Evolutionary conservation across 208 protist species (phyloP).

Genomic region (Herpetomonas tarakana): DNA sequence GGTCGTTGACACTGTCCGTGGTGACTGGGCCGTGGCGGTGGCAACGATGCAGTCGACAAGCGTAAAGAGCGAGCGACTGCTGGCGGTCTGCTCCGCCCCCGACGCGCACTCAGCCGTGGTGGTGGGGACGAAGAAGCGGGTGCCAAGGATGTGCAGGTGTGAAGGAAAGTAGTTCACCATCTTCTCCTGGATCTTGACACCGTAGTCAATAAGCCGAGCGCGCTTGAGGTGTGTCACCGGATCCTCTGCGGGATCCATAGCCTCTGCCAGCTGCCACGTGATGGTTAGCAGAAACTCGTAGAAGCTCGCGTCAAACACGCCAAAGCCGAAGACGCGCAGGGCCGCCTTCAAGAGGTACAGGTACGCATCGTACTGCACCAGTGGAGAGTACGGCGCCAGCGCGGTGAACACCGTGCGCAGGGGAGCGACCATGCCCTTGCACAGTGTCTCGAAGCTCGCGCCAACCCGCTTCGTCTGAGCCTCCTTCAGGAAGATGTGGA

Average conservation of each 20-base stretch:
- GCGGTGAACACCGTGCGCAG: conserved; percentile 54
- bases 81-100: not conserved
- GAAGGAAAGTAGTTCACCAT: conserved; percentile 44
- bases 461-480: conserved; percentile 44
- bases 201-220: conserved; percentile 1
- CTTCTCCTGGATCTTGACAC: conserved; percentile 37
- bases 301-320: conserved; percentile 61
- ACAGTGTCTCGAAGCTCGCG: conserved; percentile 44
- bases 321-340: conserved; percentile 64
- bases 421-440: conserved; percentile 28
- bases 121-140: conserved; percentile 35
- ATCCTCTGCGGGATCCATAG: conserved; percentile 11
- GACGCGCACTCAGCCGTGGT: not conserved
- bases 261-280: conserved; percentile 45
- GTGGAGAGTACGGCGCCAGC: conserved; percentile 1
- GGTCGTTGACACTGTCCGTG: not conserved
- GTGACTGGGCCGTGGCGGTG: conserved; percentile 25
- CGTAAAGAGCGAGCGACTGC: conserved; percentile 12
- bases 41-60: conserved; percentile 25
- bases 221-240: not conserved
- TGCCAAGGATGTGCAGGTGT: conserved; percentile 32
- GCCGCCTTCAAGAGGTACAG: conserved; percentile 76
- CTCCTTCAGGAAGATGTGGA: conserved; percentile 75
- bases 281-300: conserved; percentile 42
- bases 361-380: conserved; percentile 33